A percentile compares a stretch with the other conserved stretches of the same genome.
These are phyloP conservation scores for Asterionellopsis glacialis DNA, from an alignment of 108 stramenopile species.

Conservation along the genomic window DNA sequence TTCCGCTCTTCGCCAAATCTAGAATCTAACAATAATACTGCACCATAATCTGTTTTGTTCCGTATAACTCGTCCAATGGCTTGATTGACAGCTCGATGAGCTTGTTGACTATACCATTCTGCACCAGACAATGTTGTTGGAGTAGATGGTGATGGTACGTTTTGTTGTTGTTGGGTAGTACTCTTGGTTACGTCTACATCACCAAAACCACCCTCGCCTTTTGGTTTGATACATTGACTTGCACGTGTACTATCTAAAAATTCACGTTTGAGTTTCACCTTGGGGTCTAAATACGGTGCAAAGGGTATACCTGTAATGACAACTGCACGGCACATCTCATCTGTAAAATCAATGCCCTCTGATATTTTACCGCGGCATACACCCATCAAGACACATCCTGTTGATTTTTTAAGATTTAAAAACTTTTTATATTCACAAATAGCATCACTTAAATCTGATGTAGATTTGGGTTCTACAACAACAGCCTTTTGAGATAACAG, in stretches of 20 bases:
- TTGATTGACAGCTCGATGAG: slow-evolving; percentile 97
- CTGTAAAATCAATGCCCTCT: slow-evolving; percentile 92
- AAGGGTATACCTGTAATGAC: slow-evolving; percentile 97
- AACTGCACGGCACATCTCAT: slow-evolving; percentile 92
- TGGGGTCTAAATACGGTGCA: slow-evolving; percentile 90
- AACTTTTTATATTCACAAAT: slow-evolving; percentile 87
- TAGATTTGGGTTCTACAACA: slow-evolving; percentile 78
- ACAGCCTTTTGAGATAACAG: slow-evolving; percentile 64
- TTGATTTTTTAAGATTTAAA: slow-evolving; percentile 53
- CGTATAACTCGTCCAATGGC: slow-evolving; percentile 97
- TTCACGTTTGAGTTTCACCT: slow-evolving; percentile 90
- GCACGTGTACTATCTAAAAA: slow-evolving; percentile 81
- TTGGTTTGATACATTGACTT: slow-evolving; percentile 31
- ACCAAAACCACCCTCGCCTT: slow-evolving; percentile 77
- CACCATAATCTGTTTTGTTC: slow-evolving; percentile 95
- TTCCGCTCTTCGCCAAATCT: slow-evolving; percentile 82
- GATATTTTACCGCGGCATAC: slow-evolving; percentile 93
- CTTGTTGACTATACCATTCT: slow-evolving; percentile 98
- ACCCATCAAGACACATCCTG: slow-evolving; percentile 88
- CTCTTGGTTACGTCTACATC: not conserved
- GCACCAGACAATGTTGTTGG: slow-evolving; percentile 66
- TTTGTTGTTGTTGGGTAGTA: not conserved
- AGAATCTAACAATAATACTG: slow-evolving; percentile 90
- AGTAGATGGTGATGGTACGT: not conserved
- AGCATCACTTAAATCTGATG: slow-evolving; percentile 75